A percentile compares a stretch with the other conserved stretches of the same genome.
phyloP scores from a whole-genome alignment of 495 filamentous ascomycete genomes.

The Penicillium egyptiacum region DNA sequence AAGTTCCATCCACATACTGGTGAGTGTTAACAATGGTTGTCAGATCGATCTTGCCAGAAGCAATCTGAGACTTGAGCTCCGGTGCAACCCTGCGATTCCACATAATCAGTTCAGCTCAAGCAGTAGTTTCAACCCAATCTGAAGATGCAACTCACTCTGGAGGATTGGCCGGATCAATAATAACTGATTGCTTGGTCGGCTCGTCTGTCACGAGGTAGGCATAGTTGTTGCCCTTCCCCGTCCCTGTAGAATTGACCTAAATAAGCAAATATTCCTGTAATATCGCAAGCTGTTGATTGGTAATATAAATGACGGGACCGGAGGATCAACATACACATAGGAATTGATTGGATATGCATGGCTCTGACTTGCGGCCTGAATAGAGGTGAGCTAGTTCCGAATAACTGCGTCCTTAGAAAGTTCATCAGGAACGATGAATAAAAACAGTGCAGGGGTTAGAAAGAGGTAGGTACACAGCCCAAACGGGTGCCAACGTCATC shows the following conservation, averaged over 20 bases:
- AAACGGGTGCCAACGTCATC: slow-evolving; percentile 21
- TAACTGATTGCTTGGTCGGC: slow-evolving; percentile 85
- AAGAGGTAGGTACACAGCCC: background rate
- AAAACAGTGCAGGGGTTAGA: slow-evolving; percentile 19
- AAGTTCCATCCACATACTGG: slow-evolving; percentile 62
- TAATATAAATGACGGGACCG: slow-evolving; percentile 1
- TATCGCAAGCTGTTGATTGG: background rate
- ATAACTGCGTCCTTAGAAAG: slow-evolving; percentile 27
- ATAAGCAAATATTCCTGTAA: slow-evolving; percentile 7
- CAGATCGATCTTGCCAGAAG: slow-evolving; percentile 72
- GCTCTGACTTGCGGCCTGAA: slow-evolving; percentile 30
- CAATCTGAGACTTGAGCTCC: slow-evolving; percentile 69
- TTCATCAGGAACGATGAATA: slow-evolving; percentile 29
- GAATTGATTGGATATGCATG: slow-evolving; percentile 98
- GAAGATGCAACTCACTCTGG: slow-evolving; percentile 65
- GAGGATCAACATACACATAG: slow-evolving; percentile 77
- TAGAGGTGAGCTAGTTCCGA: slow-evolving; percentile 8
- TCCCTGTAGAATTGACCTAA: slow-evolving; percentile 58
- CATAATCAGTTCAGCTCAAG: slow-evolving; percentile 4
- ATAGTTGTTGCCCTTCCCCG: slow-evolving; percentile 89
- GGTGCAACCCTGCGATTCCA: slow-evolving; percentile 67
- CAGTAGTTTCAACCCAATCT: background rate
- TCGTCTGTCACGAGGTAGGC: slow-evolving; percentile 94
- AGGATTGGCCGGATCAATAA: slow-evolving; percentile 93
- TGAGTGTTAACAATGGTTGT: slow-evolving; percentile 94